Conservation (phyloP, 164 flowering plant species). For the Piper longum region DNA sequence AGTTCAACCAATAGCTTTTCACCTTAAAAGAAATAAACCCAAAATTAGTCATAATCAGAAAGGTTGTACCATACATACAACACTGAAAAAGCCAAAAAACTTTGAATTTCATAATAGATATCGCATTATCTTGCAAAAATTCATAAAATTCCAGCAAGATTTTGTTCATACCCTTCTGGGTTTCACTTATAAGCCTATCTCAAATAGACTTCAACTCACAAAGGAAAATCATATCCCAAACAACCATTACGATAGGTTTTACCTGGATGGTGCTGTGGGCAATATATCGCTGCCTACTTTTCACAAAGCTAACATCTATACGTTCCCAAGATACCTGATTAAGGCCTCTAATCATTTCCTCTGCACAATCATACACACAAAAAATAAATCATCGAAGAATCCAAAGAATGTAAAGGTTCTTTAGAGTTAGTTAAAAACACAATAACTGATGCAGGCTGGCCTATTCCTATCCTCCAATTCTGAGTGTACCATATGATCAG, state of each 20-base stretch:
- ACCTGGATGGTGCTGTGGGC: slow-evolving; percentile 93
- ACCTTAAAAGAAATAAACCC: slow-evolving; percentile 34
- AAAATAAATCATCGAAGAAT: not conserved
- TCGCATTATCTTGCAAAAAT: too few species aligned
- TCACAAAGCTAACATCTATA: slow-evolving; percentile 81
- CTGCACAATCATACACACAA: slow-evolving; percentile 21
- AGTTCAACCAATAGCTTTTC: slow-evolving; percentile 73
- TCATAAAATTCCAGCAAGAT: too few species aligned
- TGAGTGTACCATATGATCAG: too few species aligned
- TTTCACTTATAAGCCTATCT: too few species aligned
- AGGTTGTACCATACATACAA: too few species aligned
- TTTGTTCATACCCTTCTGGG: too few species aligned
- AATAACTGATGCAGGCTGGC: not conserved
- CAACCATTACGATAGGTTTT: slow-evolving; percentile 11
- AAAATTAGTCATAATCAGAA: not conserved
- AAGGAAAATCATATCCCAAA: too few species aligned
- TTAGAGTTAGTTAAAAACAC: not conserved
- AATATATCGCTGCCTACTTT: slow-evolving; percentile 55
- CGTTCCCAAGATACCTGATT: slow-evolving; percentile 80
- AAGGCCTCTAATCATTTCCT: slow-evolving; percentile 89
- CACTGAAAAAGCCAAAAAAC: too few species aligned
- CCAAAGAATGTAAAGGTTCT: not conserved
- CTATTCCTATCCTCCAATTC: too few species aligned
- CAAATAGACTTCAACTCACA: not conserved
- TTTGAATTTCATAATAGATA: too few species aligned